A percentile compares a stretch with the other conserved stretches of the same genome.
Evolutionary conservation across 148 eudicot species (phyloP).

Genomic region (Persicaria maculosa): DNA sequence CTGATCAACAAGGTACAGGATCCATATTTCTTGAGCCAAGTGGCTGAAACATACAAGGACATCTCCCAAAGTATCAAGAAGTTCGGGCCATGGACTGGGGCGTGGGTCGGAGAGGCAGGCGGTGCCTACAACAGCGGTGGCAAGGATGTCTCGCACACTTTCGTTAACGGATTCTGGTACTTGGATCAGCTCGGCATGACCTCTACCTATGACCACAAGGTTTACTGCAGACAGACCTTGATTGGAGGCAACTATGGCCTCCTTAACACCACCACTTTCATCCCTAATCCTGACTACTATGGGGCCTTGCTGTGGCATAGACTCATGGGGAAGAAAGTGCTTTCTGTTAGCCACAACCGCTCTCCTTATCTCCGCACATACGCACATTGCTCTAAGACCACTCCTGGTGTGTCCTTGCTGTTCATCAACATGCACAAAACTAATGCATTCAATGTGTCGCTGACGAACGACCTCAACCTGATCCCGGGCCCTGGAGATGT

Average conservation of each 20-base stretch:
- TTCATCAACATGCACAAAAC: slow-evolving; percentile 55
- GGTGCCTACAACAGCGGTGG: slow-evolving; percentile 62
- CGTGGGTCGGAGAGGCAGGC: slow-evolving; percentile 63
- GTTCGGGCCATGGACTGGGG: slow-evolving; percentile 30
- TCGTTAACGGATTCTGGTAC: slow-evolving; percentile 55
- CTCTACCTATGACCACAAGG: slow-evolving; percentile 40
- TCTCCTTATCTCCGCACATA: slow-evolving; percentile 34
- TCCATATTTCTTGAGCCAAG: slow-evolving; percentile 28
- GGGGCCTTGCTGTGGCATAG: slow-evolving; percentile 59
- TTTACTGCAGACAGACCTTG: slow-evolving; percentile 51
- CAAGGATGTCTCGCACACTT: slow-evolving; percentile 36
- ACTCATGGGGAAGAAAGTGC: slow-evolving; percentile 41
- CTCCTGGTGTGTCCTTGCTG: slow-evolving; percentile 28
- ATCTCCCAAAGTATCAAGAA: slow-evolving; percentile 7
- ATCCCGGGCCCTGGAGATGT: slow-evolving; percentile 11
- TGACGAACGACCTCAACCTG: slow-evolving; percentile 26
- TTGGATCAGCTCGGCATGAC: slow-evolving; percentile 66
- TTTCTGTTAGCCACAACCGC: slow-evolving; percentile 19
- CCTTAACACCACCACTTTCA: slow-evolving; percentile 42
- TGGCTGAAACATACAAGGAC: slow-evolving; percentile 30
- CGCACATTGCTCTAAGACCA: slow-evolving; percentile 36
- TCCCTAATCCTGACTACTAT: slow-evolving; percentile 60
- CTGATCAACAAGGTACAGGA: slow-evolving; percentile 36
- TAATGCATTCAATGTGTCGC: slow-evolving; percentile 26
- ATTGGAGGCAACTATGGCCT: slow-evolving; percentile 60